Base-by-base conservation (phyloP, 2,329 filamentous ascomycete species). In the Elsinoe fawcettii region DNA sequence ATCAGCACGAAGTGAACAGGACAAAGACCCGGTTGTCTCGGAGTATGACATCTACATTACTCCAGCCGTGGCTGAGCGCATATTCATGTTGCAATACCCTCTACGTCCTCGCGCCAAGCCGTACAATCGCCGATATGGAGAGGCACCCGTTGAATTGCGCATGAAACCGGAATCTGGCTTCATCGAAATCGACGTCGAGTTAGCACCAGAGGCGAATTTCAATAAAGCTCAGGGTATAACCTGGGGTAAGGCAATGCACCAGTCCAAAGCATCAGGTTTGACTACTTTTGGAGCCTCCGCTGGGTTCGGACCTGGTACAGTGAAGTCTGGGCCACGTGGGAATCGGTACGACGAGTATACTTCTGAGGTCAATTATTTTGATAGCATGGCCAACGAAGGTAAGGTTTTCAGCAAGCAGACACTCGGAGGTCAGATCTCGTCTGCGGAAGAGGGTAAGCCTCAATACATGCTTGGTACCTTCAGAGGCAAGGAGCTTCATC, bases 381-480 rank as follows among this genome's bases (percentile, higher is more conserved):
- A 79, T 51, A 83, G 85, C 62, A 85, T 87, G 4, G 78, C 86
- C 54, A 77, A 83, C 56, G 82, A 83, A 65, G 86, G 86, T 56
- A 83, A 85, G 62, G 85, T 95, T 3, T 74, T 96, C 67, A 79
- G 83, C 51, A 87, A 83, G 59, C 90, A 95, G 75, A 95, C 90
- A 0, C 77, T 96, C 20, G 91, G 90, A 46, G 93, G 93, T 0
- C 85, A 92, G 69, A 85, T 89, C 60, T 78, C 85, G 11, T 80
- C 83, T 39, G 83, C 85, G 62, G 81, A 86, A 62, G 86, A 86
- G 20, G 27, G 47, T 7, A 86, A 89, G 63, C 81, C 83, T 7
- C 75, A 78, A 63, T 95, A 95, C 74, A 95, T 96, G 84, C 80
- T 96, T 51, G 93, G 90, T 25, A 86, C 90, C n/a, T 96, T 97